Evolutionary conservation across 2,329 filamentous ascomycete genomes (phyloP), one percentile per base, ranked within the genome.

Genomic region (Beauveria asiatica): DNA sequence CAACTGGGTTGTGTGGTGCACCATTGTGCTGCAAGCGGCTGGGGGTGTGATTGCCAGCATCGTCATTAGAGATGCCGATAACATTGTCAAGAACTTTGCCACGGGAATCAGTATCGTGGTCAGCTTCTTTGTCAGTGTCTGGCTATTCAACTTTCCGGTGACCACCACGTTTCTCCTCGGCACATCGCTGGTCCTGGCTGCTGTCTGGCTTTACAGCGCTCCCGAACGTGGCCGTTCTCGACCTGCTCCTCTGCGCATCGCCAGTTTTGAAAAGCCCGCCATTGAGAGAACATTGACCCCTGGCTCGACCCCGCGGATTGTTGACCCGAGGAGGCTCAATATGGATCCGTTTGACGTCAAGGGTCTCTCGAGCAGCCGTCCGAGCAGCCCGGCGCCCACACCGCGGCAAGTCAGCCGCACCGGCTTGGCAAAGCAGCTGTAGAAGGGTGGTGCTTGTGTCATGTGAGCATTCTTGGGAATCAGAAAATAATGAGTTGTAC

Each of bases 81-180:
- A 94, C 69, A 95, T 96, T 70, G 87, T 90, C 62, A 96, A 95
- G 78, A 96, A 94, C 70, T 92, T 96, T 74, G 92, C 93, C 5
- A 93, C 92, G 5, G 94, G 90, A 68, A 90, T 96, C 63, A 96
- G 91, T 69, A 95, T 97, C 63, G 79, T 97, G 60, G 76, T 97
- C 54, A 95, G 90, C 70, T 92, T 92, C 64, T 65, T 97, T 16
- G 89, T 90, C 57, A 96, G 92, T 69, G 82, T 96, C 1, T 87
- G 85, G 74, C 88, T 96, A 65, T 96, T 97, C 71, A 82, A 92
- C 54, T 90, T 96, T 65, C 75, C 84, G 52, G 82, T 94, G 48
- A 89, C 88, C 1, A 68, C 80, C 27, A 83, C 85, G 92, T 96
- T 96, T 72, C 68, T 96, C 42, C 63, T 91, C 54, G 94, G 94